Evolutionary conservation across 352 stramenopile species (phyloP).

Genomic region (Pseudoperonospora humuli): DNA sequence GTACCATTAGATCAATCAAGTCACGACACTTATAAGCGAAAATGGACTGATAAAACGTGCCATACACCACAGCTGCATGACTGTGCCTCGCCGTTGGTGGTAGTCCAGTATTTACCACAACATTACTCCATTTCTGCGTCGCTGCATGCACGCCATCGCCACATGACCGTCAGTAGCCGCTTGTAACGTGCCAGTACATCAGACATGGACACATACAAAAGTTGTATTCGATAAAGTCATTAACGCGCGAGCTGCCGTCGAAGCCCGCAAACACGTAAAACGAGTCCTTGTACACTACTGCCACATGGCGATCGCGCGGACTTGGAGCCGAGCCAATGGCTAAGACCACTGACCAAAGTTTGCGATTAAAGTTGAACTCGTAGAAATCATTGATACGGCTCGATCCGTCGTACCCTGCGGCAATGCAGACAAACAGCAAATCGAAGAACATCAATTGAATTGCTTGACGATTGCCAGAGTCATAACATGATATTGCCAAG

Average conservation of each 20-base stretch:
- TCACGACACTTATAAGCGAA: background rate
- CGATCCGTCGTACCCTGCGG: constrained; percentile 85
- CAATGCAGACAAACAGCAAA: background rate
- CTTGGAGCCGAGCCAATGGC: constrained; percentile 65
- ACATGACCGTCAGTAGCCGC: constrained; percentile 3
- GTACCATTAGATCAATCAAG: background rate
- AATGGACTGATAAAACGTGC: constrained; percentile 16
- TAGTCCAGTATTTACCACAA: constrained; percentile 68
- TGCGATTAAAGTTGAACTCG: constrained; percentile 86
- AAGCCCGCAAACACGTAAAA: constrained; percentile 95
- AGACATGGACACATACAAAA: constrained; percentile 61
- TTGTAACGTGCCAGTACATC: background rate
- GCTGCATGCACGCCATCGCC: constrained; percentile 22
- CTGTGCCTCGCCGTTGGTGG: constrained; percentile 91
- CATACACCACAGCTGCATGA: constrained; percentile 89
- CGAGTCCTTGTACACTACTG: constrained; percentile 88
- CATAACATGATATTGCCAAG: background rate
- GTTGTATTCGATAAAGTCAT: constrained; percentile 94
- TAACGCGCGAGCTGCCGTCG: constrained; percentile 88
- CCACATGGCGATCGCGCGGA: constrained; percentile 91
- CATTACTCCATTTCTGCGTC: constrained; percentile 73
- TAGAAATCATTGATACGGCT: constrained; percentile 93
- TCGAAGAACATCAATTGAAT: background rate
- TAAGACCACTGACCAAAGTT: constrained; percentile 64
- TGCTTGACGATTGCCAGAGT: background rate